Evolutionary conservation across 345 rosid genomes (phyloP).

Genomic region (Melaleuca quinquenervia): DNA sequence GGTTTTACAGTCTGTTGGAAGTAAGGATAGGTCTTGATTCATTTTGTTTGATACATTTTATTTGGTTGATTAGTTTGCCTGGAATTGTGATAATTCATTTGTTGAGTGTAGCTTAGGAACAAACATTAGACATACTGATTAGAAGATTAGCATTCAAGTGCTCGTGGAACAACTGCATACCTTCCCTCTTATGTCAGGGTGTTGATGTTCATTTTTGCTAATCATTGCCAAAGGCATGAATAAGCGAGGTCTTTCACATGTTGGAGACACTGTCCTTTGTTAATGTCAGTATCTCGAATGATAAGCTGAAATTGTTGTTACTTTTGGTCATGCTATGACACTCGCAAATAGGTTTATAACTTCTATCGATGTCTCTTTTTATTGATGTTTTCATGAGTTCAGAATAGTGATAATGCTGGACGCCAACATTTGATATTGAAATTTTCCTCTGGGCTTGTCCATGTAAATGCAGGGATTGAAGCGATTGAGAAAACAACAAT

Average conservation of each 20-base stretch:
- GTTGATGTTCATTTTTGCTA: neutral
- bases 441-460: neutral
- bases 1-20: neutral
- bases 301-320: neutral
- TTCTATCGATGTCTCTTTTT: neutral
- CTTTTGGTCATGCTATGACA: neutral
- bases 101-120: neutral
- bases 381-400: neutral
- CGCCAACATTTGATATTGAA: neutral
- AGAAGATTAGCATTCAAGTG: neutral
- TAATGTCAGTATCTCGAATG: neutral
- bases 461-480: slow-evolving; percentile 32
- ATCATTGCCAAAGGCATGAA: neutral
- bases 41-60: neutral
- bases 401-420: neutral
- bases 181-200: neutral
- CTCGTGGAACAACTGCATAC: neutral
- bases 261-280: neutral
- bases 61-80: neutral
- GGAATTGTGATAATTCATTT: neutral
- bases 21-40: neutral
- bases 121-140: neutral
- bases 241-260: neutral
- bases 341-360: too few relatives aligned
- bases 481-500: slow-evolving; percentile 48